A percentile compares a stretch with the other conserved stretches of the same genome.
phyloP scores from a whole-genome alignment of 176 grass and related monocot genomes.

The Ampelocalamus luodianensis region DNA sequence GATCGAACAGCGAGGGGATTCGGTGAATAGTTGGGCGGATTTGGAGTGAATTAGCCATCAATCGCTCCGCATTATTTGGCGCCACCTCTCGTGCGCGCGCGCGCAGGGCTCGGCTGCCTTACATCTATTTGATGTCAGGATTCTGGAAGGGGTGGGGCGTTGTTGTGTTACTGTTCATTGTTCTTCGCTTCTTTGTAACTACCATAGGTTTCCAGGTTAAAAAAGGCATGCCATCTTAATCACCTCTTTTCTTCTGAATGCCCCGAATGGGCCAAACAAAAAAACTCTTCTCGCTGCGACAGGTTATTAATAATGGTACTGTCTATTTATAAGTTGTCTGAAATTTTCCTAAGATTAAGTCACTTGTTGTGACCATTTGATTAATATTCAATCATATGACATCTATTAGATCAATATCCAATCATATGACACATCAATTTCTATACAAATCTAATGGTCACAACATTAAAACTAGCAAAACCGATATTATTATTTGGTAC shows the following conservation, averaged over 20 bases:
- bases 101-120: not conserved
- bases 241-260: not conserved
- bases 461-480: too few species aligned
- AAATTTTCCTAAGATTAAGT: too few species aligned
- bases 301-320: too few species aligned
- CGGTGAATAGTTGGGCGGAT: slow-evolving; percentile 29
- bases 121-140: not conserved
- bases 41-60: not conserved
- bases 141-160: not conserved
- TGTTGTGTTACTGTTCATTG: not conserved
- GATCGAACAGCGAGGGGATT: slow-evolving; percentile 25
- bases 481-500: not conserved
- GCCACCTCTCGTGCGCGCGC: not conserved
- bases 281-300: too few species aligned
- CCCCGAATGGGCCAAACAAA: not conserved
- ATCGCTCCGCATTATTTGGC: not conserved
- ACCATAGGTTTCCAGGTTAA: not conserved
- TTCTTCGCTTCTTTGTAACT: not conserved
- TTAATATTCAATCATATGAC: too few species aligned
- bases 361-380: too few species aligned
- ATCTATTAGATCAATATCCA: too few species aligned
- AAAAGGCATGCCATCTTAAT: not conserved
- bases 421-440: too few species aligned
- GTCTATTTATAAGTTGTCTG: too few species aligned
- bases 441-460: too few species aligned